A percentile compares a stretch with the other conserved stretches of the same genome.
These are phyloP conservation scores for Cercospora berteroae DNA, from an alignment of 2,329 filamentous ascomycete species.

Conservation along the genomic window DNA sequence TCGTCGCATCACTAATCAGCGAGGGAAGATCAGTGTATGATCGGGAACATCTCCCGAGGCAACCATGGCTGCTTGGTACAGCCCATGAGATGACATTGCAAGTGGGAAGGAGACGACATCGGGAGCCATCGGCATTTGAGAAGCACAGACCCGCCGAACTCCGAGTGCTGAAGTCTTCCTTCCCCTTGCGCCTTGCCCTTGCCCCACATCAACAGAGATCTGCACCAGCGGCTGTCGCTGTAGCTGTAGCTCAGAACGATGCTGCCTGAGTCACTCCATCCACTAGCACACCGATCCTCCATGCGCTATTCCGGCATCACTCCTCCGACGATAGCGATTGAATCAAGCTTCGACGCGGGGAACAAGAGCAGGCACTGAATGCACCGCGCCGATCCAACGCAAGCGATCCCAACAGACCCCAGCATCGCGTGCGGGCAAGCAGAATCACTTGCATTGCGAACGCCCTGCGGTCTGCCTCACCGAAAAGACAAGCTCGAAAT, in stretches of 20 bases:
- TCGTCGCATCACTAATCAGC: neutral
- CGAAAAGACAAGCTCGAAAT: neutral
- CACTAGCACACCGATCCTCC: neutral
- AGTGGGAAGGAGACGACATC: neutral
- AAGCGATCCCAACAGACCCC: neutral
- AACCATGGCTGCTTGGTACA: neutral
- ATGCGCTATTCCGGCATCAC: neutral
- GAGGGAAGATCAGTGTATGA: neutral
- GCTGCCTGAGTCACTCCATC: conserved; percentile 1
- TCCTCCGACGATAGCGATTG: neutral
- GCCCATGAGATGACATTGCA: neutral
- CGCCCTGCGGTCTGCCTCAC: neutral
- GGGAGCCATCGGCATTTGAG: neutral
- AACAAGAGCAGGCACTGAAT: neutral
- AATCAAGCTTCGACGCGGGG: neutral
- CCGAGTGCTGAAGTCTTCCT: neutral
- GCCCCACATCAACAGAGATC: neutral
- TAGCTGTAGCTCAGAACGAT: neutral
- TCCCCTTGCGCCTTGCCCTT: neutral
- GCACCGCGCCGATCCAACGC: neutral
- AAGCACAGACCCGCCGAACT: neutral
- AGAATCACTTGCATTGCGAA: neutral
- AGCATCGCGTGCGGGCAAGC: neutral
- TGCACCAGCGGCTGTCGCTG: no score
- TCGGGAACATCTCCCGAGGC: neutral